Evolutionary conservation across 2,329 filamentous ascomycete genomes (phyloP).

Genomic region (Leptographium lundbergii): DNA sequence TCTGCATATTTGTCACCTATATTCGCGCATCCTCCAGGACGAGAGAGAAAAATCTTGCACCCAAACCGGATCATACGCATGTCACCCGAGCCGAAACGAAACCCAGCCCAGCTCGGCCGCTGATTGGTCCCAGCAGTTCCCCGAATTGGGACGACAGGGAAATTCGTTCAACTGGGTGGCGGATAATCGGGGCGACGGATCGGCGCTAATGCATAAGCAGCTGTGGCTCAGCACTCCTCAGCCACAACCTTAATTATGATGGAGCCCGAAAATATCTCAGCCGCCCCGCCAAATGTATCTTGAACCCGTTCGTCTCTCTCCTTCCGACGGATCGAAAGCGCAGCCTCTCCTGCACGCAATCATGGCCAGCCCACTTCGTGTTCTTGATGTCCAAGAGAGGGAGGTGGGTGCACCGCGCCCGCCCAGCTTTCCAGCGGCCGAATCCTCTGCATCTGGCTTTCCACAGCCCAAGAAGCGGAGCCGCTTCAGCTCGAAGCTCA

Average conservation of each 20-base stretch:
- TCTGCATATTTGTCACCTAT: too few species aligned
- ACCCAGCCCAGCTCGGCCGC: not conserved
- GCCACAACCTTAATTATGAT: conserved; percentile 9
- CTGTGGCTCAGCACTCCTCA: conserved; percentile 3
- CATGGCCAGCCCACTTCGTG: conserved; percentile 29
- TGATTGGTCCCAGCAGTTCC: conserved; percentile 9
- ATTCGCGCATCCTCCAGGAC: too few species aligned
- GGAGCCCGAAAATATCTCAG: not conserved
- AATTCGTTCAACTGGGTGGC: conserved; percentile 1
- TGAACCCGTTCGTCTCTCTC: not conserved
- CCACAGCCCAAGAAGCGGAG: conserved; percentile 75
- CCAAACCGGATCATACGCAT: too few species aligned
- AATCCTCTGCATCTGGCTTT: conserved; percentile 55
- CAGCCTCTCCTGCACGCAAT: not conserved
- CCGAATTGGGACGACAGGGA: conserved; percentile 10
- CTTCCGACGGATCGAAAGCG: not conserved
- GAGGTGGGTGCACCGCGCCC: conserved; percentile 45
- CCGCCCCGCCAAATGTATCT: not conserved
- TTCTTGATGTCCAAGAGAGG: conserved; percentile 73
- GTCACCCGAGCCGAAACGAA: not conserved
- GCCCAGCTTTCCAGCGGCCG: conserved; percentile 48
- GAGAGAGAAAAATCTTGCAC: not conserved
- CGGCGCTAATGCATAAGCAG: conserved; percentile 13
- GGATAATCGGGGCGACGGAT: conserved; percentile 9
- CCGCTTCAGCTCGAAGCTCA: conserved; percentile 60